phyloP scores from a whole-genome alignment of 108 stramenopile genomes.

The Nitzschia sp. region DNA sequence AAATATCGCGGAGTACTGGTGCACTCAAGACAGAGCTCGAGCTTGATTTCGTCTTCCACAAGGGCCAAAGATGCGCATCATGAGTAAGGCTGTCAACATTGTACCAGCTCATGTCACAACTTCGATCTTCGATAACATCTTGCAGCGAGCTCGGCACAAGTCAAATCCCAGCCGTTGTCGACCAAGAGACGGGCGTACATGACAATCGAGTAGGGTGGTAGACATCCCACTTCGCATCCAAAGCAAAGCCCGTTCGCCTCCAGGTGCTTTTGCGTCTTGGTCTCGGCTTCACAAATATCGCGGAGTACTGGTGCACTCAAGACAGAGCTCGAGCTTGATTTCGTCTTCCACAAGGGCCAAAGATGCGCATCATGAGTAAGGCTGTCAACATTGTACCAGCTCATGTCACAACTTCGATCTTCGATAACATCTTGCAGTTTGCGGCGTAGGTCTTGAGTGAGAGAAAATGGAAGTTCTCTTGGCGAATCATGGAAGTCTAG shows the following conservation, averaged over 20 bases:
- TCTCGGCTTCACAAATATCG: slow-evolving; percentile 34
- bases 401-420: slow-evolving; percentile 15
- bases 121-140: background rate
- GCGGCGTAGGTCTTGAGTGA: slow-evolving; percentile 4
- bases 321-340: background rate
- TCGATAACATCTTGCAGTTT: background rate
- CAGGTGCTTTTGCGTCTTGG: slow-evolving; percentile 28
- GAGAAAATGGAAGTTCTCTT: background rate
- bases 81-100: background rate
- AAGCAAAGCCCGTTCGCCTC: slow-evolving; percentile 27
- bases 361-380: slow-evolving; percentile 8
- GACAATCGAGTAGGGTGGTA: slow-evolving; percentile 41
- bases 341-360: slow-evolving; percentile 36
- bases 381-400: slow-evolving; percentile 8
- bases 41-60: slow-evolving; percentile 12
- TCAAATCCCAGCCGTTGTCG: slow-evolving; percentile 18
- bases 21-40: slow-evolving; percentile 11
- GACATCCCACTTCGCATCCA: slow-evolving; percentile 24
- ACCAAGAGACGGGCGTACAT: slow-evolving; percentile 37
- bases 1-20: slow-evolving; percentile 25
- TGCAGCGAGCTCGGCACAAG: slow-evolving; percentile 33
- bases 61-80: slow-evolving; percentile 33
- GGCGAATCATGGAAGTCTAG: background rate
- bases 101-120: slow-evolving; percentile 30
- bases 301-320: slow-evolving; percentile 13